Percentiles rank a stretch among this genome's conserved stretches.
These are phyloP conservation scores for Salix udensis DNA, from an alignment of 345 rosid genomes.

Conservation along the genomic window DNA sequence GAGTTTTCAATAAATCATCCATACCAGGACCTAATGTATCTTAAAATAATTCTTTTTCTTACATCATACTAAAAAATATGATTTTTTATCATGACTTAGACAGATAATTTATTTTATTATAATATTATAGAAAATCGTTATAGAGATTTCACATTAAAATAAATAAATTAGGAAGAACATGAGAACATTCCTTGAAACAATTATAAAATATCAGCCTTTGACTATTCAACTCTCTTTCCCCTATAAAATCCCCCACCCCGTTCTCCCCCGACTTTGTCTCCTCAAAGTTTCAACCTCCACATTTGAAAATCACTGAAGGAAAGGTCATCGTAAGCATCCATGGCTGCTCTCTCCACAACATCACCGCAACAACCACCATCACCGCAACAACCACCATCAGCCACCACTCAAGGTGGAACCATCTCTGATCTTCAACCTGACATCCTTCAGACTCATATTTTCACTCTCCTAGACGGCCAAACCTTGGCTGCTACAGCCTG, in stretches of 20 bases:
- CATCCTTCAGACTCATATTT: slow-evolving; percentile 49
- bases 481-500: slow-evolving; percentile 52
- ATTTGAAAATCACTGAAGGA: neutral
- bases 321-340: neutral
- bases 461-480: slow-evolving; percentile 69
- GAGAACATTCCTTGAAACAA: neutral
- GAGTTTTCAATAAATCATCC: no score
- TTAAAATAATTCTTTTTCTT: no score
- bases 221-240: neutral
- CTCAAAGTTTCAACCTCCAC: neutral
- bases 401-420: neutral
- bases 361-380: slow-evolving; percentile 15
- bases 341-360: slow-evolving; percentile 4
- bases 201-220: neutral
- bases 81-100: no score
- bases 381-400: neutral
- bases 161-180: neutral
- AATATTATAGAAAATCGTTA: neutral
- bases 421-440: slow-evolving; percentile 55
- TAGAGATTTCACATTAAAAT: neutral
- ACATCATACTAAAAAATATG: no score
- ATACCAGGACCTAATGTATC: no score
- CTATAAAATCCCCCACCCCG: neutral
- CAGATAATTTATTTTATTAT: neutral
- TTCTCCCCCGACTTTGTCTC: no score